Evolutionary conservation across 495 filamentous ascomycete genomes (phyloP).

Genomic region (Bryoglossum gracile): DNA sequence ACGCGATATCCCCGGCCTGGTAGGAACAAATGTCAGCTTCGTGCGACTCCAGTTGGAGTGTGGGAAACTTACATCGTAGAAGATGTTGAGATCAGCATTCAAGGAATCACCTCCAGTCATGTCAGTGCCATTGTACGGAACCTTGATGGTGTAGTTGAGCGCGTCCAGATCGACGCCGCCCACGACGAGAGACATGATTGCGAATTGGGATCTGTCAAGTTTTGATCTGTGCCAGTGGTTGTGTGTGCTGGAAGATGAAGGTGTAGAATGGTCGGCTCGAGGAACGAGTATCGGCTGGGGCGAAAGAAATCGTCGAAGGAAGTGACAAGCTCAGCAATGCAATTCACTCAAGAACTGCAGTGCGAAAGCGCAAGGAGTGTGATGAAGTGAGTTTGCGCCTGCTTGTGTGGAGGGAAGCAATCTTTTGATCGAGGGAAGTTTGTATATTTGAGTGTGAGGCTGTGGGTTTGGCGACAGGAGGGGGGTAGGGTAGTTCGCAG

Average conservation of each 20-base stretch:
- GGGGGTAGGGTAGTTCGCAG: too few relatives aligned
- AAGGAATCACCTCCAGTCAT: conserved; percentile 69
- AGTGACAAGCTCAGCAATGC: conserved; percentile 5
- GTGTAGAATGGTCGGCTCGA: conserved; percentile 13
- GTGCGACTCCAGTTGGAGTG: background rate
- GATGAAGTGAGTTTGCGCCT: too few relatives aligned
- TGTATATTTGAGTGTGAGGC: too few relatives aligned
- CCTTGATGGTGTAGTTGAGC: conserved; percentile 40
- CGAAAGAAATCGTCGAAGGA: background rate
- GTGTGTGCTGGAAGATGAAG: background rate
- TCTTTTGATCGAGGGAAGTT: too few relatives aligned
- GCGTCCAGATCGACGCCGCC: conserved; percentile 33
- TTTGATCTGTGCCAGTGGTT: background rate
- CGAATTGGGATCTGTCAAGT: background rate
- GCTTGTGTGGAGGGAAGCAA: too few relatives aligned
- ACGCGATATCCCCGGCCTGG: conserved; percentile 83
- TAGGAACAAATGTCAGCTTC: conserved; percentile 3
- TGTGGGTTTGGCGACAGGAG: too few relatives aligned
- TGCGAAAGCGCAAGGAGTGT: background rate
- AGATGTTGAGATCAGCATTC: conserved; percentile 68
- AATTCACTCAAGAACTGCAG: conserved; percentile 16
- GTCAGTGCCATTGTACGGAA: conserved; percentile 54
- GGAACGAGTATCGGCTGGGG: conserved; percentile 8
- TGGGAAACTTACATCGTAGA: conserved; percentile 55
- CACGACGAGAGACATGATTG: conserved; percentile 19